These are phyloP conservation scores for Lactarius psammicola DNA, from an alignment of 768 basidiomycete species.

Conservation along the genomic window DNA sequence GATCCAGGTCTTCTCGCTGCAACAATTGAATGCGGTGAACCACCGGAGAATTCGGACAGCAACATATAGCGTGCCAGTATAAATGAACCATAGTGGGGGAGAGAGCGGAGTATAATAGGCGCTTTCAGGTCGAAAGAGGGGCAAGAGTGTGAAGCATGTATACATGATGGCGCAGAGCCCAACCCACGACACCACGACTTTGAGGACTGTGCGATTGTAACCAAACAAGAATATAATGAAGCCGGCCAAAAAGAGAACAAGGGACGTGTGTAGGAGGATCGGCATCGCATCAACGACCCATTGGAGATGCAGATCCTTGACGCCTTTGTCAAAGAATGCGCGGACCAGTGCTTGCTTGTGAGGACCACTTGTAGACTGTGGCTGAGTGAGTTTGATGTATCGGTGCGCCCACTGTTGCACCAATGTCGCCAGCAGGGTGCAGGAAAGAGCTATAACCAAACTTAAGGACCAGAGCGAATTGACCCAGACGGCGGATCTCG, in stretches of 20 bases:
- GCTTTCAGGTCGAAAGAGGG: background rate
- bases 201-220: slow-evolving; percentile 1
- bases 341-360: background rate
- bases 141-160: background rate
- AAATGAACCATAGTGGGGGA: background rate
- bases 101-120: background rate
- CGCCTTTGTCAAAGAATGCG: background rate
- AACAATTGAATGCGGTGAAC: background rate
- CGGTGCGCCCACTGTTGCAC: background rate
- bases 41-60: background rate
- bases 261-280: slow-evolving; percentile 8
- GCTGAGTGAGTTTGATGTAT: background rate
- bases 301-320: background rate
- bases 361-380: background rate
- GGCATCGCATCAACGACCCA: background rate
- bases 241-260: slow-evolving; percentile 21
- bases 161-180: background rate
- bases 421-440: background rate
- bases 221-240: slow-evolving; percentile 5
- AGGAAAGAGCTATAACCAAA: background rate
- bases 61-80: background rate
- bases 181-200: background rate
- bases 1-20: background rate
- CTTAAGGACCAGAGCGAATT: background rate
- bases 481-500: background rate